phyloP scores from a whole-genome alignment of 495 filamentous ascomycete genomes.

The Bathelium albidoporum region DNA sequence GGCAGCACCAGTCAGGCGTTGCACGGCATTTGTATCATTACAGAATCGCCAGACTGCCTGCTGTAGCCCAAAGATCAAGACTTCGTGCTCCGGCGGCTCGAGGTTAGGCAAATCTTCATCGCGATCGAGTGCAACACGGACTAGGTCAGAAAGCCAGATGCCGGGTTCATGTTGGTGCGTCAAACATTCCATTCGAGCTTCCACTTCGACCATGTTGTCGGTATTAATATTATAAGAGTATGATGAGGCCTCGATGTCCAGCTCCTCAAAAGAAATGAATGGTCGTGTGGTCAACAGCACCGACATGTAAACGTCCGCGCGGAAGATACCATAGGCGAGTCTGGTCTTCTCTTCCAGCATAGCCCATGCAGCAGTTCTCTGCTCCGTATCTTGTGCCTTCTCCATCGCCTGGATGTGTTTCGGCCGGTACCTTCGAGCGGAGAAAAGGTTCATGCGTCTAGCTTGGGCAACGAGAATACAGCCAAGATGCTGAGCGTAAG shows the following conservation, averaged over 20 bases:
- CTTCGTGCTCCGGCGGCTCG: constrained; percentile 2
- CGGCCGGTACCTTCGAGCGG: neutral
- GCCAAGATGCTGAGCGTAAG: constrained; percentile 1
- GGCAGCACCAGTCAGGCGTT: neutral
- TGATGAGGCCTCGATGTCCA: neutral
- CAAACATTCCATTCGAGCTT: neutral
- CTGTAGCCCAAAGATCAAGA: neutral
- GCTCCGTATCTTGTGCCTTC: neutral
- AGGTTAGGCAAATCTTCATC: neutral
- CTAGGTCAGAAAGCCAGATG: constrained; percentile 1
- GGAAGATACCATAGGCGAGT: neutral
- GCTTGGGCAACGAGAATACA: constrained; percentile 3
- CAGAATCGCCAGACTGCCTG: constrained; percentile 2
- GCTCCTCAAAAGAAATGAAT: constrained; percentile 2
- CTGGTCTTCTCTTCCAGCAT: neutral
- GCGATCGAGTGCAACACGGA: neutral
- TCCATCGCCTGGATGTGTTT: constrained; percentile 1
- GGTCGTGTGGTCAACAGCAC: neutral
- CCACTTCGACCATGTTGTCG: neutral
- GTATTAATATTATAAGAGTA: neutral
- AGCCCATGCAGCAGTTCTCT: neutral
- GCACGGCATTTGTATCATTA: neutral
- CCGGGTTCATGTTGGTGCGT: neutral
- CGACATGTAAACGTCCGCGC: neutral
- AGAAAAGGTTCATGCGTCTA: constrained; percentile 1